Evolutionary conservation across 2,329 filamentous ascomycete species (phyloP).

Genomic region (Aspergillaceae sp.): DNA sequence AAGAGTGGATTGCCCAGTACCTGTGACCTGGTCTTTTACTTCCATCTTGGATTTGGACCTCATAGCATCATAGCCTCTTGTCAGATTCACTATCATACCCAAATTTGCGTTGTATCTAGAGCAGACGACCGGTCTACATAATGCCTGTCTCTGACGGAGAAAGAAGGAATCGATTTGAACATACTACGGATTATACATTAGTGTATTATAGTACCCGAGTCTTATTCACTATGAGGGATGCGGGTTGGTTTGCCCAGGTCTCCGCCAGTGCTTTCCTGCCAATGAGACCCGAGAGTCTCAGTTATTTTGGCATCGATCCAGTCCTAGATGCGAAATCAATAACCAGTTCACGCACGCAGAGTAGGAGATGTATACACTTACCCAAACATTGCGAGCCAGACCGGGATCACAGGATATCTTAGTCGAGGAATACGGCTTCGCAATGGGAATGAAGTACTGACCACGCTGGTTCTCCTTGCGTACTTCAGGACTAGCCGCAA

Average conservation of each 20-base stretch:
- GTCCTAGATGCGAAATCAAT: slow-evolving; percentile 5
- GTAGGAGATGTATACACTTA: slow-evolving; percentile 2
- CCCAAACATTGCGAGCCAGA: slow-evolving; percentile 27
- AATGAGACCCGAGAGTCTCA: slow-evolving; percentile 7
- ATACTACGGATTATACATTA: too few species aligned
- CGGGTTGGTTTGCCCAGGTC: background rate
- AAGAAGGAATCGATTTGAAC: too few species aligned
- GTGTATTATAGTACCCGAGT: too few species aligned
- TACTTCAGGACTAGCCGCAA: slow-evolving; percentile 19
- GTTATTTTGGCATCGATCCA: slow-evolving; percentile 14
- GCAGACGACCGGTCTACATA: background rate
- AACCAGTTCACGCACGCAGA: background rate
- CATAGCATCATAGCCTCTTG: background rate
- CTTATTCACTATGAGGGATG: too few species aligned
- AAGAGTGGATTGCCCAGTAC: slow-evolving; percentile 76
- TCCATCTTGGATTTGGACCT: background rate
- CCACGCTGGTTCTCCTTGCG: slow-evolving; percentile 16
- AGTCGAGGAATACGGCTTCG: slow-evolving; percentile 17
- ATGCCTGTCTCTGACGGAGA: background rate
- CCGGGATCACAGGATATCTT: slow-evolving; percentile 20
- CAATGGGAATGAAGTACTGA: slow-evolving; percentile 32
- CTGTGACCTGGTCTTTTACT: slow-evolving; percentile 39
- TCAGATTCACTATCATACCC: background rate
- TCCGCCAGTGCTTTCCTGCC: background rate
- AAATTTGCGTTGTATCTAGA: background rate